phyloP scores from a whole-genome alignment of 2,329 filamentous ascomycete genomes.

The Talaromyces sp. region DNA sequence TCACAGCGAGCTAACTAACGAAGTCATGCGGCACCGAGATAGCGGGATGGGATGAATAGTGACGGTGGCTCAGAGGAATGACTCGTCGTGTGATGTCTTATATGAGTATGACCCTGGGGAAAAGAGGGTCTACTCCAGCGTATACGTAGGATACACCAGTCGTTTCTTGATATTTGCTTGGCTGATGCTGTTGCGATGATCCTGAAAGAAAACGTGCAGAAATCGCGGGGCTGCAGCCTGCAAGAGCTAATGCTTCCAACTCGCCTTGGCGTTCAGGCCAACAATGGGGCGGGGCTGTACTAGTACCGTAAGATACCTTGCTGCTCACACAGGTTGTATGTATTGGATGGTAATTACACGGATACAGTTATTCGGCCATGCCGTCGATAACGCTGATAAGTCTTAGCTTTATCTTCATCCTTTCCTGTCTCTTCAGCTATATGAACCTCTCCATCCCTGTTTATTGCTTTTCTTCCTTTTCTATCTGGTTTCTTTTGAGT shows the following conservation, averaged over 20 bases:
- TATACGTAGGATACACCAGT: background rate
- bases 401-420: background rate
- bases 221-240: background rate
- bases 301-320: background rate
- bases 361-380: background rate
- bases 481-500: background rate
- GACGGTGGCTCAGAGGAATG: background rate
- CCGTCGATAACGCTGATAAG: constrained; percentile 1
- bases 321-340: background rate
- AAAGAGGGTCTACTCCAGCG: background rate
- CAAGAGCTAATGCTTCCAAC: background rate
- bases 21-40: background rate
- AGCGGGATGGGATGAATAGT: background rate
- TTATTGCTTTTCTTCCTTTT: background rate
- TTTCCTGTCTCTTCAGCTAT: background rate
- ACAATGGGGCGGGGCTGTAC: background rate
- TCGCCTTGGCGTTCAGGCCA: background rate
- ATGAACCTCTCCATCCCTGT: background rate
- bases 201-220: background rate
- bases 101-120: background rate
- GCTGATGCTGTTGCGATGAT: background rate
- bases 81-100: constrained; percentile 6
- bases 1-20: background rate
- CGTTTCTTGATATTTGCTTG: background rate
- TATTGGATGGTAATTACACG: background rate